Base-by-base conservation (phyloP, 1,284 basidiomycete genomes). In the Leccinum subfulvum region DNA sequence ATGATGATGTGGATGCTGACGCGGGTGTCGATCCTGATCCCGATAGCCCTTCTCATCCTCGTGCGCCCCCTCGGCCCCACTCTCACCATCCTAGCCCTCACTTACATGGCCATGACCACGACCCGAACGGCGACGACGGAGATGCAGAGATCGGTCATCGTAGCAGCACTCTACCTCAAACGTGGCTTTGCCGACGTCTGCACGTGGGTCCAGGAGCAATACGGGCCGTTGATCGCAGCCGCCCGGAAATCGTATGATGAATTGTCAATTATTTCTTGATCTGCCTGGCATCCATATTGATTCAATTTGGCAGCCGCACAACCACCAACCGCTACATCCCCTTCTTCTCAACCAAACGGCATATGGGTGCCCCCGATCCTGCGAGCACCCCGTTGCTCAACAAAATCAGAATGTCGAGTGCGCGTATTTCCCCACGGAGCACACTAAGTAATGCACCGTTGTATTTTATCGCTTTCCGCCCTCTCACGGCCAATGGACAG, bases 181-280 rank as follows among this genome's bases (percentile, higher is more conserved):
- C 65, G 71, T 53, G 71, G 74, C n/a, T 65, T 76, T 41, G 39
- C 60, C 44, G 70, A 63, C 30, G 74, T 76, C 28, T 65, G 57
- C 28, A 51, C 62, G 10, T 73, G 73, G 73, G 68, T 75, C 18
- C 71, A 74, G 54, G 73, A 73, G 21, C 70, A 75, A 58, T 74
- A 65, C 13, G 59, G 65, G 8, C 71, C 71, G 4, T 64, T 76
- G 39, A 58, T 76, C 16, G 64, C 62, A 23, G 65, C 71, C 2
- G 72, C 73, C 44, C 58, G 65, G 16, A 54, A 62, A 52, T 65
- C 73, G 18, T 74, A 72, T 21, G 63, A 73, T 51, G 56, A 64
- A 53, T 64, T 60, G 66, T 65, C 11, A 51, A 37, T 56, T 26
- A n/a, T 37, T 56, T 14, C 33, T 54, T 47, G 35, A 13, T 33